Percentiles rank a stretch among this genome's conserved stretches.
Conservation (phyloP, 202 grass and related monocot genomes). For the Carex arenaria region DNA sequence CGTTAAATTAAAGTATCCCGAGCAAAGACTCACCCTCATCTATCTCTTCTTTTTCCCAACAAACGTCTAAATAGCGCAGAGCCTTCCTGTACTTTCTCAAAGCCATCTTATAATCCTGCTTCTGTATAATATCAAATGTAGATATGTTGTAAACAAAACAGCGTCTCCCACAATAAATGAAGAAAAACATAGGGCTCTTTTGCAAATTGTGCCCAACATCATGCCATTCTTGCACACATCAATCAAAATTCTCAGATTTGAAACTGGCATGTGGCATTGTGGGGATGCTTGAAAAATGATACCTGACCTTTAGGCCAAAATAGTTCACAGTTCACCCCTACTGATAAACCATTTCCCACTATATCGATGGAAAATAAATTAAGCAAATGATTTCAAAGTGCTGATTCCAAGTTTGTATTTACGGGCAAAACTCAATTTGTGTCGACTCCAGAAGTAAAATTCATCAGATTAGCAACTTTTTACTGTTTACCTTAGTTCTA, state of each 20-base stretch:
- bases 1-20: conserved; percentile 25
- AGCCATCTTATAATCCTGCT: conserved; percentile 88
- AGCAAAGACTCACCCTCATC: conserved; percentile 55
- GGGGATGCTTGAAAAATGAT: background rate
- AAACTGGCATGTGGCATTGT: background rate
- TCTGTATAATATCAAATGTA: conserved; percentile 35
- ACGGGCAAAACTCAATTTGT: background rate
- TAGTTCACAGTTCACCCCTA: background rate
- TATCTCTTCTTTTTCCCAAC: conserved; percentile 94
- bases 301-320: background rate
- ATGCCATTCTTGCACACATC: background rate
- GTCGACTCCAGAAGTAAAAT: background rate
- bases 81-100: conserved; percentile 95
- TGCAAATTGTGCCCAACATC: background rate
- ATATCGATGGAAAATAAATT: background rate
- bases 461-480: background rate
- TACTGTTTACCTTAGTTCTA: background rate
- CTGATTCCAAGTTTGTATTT: background rate
- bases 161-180: background rate
- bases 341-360: background rate
- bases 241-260: background rate
- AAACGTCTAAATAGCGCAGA: conserved; percentile 83
- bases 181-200: background rate
- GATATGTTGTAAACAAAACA: background rate
- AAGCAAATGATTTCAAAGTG: background rate